Percentiles rank a stretch among this genome's conserved stretches.
phyloP scores from a whole-genome alignment of 2,329 filamentous ascomycete genomes.

The Grosmannia serpens region DNA sequence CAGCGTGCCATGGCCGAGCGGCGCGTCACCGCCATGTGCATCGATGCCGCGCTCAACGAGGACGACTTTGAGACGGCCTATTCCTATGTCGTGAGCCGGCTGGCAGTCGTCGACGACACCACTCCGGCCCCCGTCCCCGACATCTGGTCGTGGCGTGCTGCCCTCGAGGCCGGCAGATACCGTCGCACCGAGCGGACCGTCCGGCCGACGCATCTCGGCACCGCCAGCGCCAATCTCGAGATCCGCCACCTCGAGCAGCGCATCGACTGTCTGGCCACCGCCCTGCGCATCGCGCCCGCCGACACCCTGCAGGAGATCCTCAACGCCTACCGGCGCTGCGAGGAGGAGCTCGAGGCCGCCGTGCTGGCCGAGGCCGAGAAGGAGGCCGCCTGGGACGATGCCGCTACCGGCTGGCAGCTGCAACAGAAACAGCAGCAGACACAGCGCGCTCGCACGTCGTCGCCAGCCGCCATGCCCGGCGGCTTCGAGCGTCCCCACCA shows the following conservation, averaged over 20 bases:
- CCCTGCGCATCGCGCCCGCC: slow-evolving; percentile 61
- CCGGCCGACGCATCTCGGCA: slow-evolving; percentile 48
- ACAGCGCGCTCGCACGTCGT: background rate
- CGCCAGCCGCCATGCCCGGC: slow-evolving; percentile 33
- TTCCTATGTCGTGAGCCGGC: slow-evolving; percentile 65
- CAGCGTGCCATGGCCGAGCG: slow-evolving; percentile 38
- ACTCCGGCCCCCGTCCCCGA: slow-evolving; percentile 25
- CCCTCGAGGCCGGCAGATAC: slow-evolving; percentile 67
- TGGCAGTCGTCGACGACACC: slow-evolving; percentile 28
- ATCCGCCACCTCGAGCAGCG: slow-evolving; percentile 69
- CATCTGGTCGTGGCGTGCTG: slow-evolving; percentile 68
- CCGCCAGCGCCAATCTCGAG: slow-evolving; percentile 45
- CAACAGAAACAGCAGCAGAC: background rate
- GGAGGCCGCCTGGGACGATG: slow-evolving; percentile 60
- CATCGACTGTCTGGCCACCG: slow-evolving; percentile 67
- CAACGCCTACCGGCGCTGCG: slow-evolving; percentile 62
- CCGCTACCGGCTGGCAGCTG: slow-evolving; percentile 39
- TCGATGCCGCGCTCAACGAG: slow-evolving; percentile 63
- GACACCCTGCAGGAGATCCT: slow-evolving; percentile 63
- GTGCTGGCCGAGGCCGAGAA: slow-evolving; percentile 55
- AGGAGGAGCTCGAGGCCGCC: slow-evolving; percentile 61
- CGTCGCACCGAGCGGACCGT: slow-evolving; percentile 41
- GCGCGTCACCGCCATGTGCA: slow-evolving; percentile 68
- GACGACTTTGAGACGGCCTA: slow-evolving; percentile 81
- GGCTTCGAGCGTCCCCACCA: slow-evolving; percentile 26